Base-by-base conservation (phyloP, 2,329 filamentous ascomycete genomes). In the Capronia americana region DNA sequence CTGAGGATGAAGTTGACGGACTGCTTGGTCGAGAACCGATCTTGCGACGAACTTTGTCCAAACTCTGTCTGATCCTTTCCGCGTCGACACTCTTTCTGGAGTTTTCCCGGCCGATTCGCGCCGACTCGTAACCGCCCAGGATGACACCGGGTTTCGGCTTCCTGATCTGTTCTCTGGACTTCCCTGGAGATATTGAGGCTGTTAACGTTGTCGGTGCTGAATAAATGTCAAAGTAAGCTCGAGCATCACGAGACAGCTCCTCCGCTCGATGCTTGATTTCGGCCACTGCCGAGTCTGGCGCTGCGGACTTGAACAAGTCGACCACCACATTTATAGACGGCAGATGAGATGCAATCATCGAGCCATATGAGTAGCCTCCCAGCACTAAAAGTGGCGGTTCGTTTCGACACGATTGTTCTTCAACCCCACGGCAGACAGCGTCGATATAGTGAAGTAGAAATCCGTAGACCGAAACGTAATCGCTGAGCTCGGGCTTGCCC, bases 301-400 rank as follows among this genome's bases (percentile, higher is more conserved):
- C 70, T 0, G 87, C 84, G 0, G 79, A 76, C 7, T 79, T 74
- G 71, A 95, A 92, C 0, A 84, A 78, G 1, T 82, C 76, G 26
- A 92, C 78, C 30, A 96, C 86, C 0, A 82, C 77, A 11, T 81
- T 76, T 41, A 89, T 67, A 8, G 76, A 69, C 0, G 92, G 92
- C 0, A 96, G 84, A 64, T 90, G 87, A 0, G 86, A 88, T 1
- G 92, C 88, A 46, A 98, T 86, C 74, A 97, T 85, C 4, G 92
- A 92, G 51, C 95, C 95, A 77, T 97, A 97, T 0, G 93, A 97
- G 77, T 97, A 97, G 12, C 93, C 93, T 1, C 86, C 90, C 6
- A 95, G 81, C 4, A 97, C 72, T 0, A 89, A 69, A 1, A 66
- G 2, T 88, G 74, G 56, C 82, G 63, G 2, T 77, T 79, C 1